A percentile compares a stretch with the other conserved stretches of the same genome.
Evolutionary conservation across 169 alveolate species (phyloP).

Genomic region (Plasmodium sp.): DNA sequence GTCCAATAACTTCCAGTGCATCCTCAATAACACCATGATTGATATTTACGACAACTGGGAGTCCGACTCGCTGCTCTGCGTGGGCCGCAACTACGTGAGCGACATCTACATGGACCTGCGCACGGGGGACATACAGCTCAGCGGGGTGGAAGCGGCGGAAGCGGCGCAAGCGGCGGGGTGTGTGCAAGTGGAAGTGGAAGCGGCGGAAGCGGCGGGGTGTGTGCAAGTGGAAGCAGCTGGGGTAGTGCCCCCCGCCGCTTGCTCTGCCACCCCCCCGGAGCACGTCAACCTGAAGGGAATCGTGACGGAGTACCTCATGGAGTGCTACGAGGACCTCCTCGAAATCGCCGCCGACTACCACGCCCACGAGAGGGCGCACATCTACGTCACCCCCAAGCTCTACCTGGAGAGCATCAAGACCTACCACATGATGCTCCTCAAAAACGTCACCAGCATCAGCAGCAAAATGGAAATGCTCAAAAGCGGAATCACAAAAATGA

Average conservation of each 20-base stretch:
- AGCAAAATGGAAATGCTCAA: slow-evolving; percentile 55
- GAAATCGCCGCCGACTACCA: slow-evolving; percentile 38
- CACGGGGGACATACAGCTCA: slow-evolving; percentile 39
- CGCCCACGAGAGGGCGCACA: slow-evolving; percentile 91
- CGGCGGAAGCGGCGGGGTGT: too few relatives aligned
- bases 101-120: slow-evolving; percentile 38
- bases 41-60: slow-evolving; percentile 72
- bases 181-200: too few relatives aligned
- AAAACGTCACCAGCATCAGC: slow-evolving; percentile 79
- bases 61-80: slow-evolving; percentile 59
- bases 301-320: slow-evolving; percentile 44
- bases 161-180: too few relatives aligned
- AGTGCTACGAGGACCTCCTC: slow-evolving; percentile 47
- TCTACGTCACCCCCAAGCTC: slow-evolving; percentile 96
- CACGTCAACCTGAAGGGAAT: slow-evolving; percentile 52
- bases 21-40: slow-evolving; percentile 78
- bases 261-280: neutral
- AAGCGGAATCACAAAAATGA: slow-evolving; percentile 47
- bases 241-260: too few relatives aligned
- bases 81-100: slow-evolving; percentile 32
- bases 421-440: slow-evolving; percentile 91
- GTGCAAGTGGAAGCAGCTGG: too few relatives aligned
- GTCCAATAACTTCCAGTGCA: slow-evolving; percentile 80
- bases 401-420: slow-evolving; percentile 95
- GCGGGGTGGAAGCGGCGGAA: neutral